Evolutionary conservation across 805 yeast species (phyloP).

Genomic region (Zygosaccharomyces kombuchaensis): DNA sequence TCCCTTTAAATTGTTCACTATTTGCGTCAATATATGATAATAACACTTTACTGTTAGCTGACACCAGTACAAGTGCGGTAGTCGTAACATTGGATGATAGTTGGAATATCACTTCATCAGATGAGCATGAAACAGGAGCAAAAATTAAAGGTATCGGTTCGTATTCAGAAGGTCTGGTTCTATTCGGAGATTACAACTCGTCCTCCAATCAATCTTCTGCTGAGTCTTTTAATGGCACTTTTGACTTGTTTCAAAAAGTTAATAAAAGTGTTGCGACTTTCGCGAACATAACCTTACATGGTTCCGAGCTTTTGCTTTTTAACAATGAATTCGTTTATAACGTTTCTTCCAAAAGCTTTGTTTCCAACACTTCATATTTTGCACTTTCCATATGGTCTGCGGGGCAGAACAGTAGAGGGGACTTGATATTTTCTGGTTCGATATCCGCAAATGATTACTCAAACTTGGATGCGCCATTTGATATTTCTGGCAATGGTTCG

Average conservation of each 20-base stretch:
- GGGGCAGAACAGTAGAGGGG: constrained; percentile 31
- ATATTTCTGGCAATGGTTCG: constrained; percentile 17
- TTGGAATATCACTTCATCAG: constrained; percentile 15
- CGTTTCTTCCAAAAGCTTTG: constrained; percentile 19
- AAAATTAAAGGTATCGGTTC: constrained; percentile 16
- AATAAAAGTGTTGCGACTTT: constrained; percentile 8
- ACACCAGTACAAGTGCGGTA: constrained; percentile 38
- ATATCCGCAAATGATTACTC: constrained; percentile 16
- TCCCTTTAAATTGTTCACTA: constrained; percentile 24
- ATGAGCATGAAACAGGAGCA: constrained; percentile 17
- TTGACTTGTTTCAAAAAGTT: constrained; percentile 13
- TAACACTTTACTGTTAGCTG: constrained; percentile 51
- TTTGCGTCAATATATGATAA: constrained; percentile 34
- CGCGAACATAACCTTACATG: constrained; percentile 21
- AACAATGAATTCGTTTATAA: constrained; percentile 31
- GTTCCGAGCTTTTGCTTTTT: constrained; percentile 22
- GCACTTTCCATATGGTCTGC: constrained; percentile 25
- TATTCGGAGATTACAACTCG: constrained; percentile 22
- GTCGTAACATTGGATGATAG: constrained; percentile 28
- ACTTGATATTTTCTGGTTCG: constrained; percentile 35
- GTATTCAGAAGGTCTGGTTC: constrained; percentile 37
- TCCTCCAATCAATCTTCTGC: constrained; percentile 13
- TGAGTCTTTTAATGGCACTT: constrained; percentile 25
- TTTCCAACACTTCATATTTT: constrained; percentile 25
- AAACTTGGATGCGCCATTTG: constrained; percentile 20